Percentiles rank a stretch among this genome's conserved stretches.
Evolutionary conservation across 139 green algal genomes (phyloP).

Genomic region (Spirogloea muscicola): DNA sequence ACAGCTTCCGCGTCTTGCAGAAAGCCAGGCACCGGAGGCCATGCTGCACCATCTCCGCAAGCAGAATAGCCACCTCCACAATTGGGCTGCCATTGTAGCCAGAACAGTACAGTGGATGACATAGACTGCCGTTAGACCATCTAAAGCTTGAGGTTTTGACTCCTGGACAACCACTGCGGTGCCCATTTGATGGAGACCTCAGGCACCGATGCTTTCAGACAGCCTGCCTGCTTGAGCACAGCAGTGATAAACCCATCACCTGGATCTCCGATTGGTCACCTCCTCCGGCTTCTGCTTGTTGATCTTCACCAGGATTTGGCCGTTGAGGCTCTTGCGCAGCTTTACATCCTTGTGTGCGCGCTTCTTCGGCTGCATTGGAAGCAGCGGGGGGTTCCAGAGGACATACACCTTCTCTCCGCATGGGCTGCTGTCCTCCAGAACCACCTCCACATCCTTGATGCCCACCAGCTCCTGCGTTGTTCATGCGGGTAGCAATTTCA

Average conservation of each 20-base stretch:
- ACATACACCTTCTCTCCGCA: slow-evolving; percentile 74
- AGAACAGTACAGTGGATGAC: no score
- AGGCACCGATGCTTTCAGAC: no score
- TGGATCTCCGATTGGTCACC: background rate
- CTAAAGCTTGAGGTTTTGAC: no score
- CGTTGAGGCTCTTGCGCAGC: background rate
- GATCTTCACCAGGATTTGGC: background rate
- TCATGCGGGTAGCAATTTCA: background rate
- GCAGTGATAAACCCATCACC: no score
- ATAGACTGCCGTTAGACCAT: no score
- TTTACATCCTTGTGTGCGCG: background rate
- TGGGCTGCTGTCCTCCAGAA: slow-evolving; percentile 76
- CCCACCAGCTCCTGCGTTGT: slow-evolving; percentile 13
- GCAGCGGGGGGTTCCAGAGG: slow-evolving; percentile 92
- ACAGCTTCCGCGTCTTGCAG: slow-evolving; percentile 88
- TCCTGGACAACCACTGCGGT: no score
- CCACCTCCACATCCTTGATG: slow-evolving; percentile 48
- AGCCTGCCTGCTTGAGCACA: no score
- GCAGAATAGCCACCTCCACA: slow-evolving; percentile 68
- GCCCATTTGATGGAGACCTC: no score
- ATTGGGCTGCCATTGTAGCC: no score
- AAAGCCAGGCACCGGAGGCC: slow-evolving; percentile 87
- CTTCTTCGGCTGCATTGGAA: background rate
- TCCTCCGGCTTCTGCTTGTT: no score
- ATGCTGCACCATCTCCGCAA: slow-evolving; percentile 85